Evolutionary conservation across 2,329 filamentous ascomycete species (phyloP), one percentile per base, ranked within the genome.

Genomic region (Colletotrichum sp.): DNA sequence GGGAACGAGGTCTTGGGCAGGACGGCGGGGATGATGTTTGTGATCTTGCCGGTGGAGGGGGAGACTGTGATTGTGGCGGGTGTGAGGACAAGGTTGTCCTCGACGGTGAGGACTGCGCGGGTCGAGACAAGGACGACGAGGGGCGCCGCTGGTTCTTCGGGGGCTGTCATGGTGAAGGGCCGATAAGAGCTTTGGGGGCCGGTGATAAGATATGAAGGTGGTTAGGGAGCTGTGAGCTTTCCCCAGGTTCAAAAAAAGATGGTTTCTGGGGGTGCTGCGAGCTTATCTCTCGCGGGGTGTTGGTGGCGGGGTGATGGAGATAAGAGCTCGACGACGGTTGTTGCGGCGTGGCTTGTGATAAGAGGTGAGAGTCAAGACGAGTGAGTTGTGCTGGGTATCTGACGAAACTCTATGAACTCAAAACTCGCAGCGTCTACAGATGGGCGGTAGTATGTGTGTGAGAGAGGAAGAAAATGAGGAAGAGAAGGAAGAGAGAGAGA

Each of bases 21-120:
- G 65, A 98, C 88, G 31, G 90, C 89, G 70, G 93, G 90, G 76
- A 93, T 90, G 75, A 98, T 90, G 4, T 92, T 91, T 58, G 93
- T 89, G 79, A 98, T 97, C 85, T 96, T 98, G 80, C 97, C 97
- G 1, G 95, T 96, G 55, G 82, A 82, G 8, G 91, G 90, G 3
- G 95, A 98, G 78, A 98, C 87, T 70, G 93, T 89, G 73, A 99
- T 91, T 15, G 96, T 98, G 72, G 95, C 96, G 24, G 95, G 92
- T 4, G 93, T 95, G 59, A 98, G 85, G 31, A 89, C 70, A 38
- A 93, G 87, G 29, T 86, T 87, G 78, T 91, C 86, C 76, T 92
- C 88, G 57, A 93, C 92, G 59, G 93, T 93, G 78, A 98, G 87
- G 65, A 98, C 92, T 71, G 94, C 94, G 78, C 96, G 91, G 31